A percentile compares a stretch with the other conserved stretches of the same genome.
These are phyloP conservation scores for Hypomyces rosellus DNA, from an alignment of 2,329 filamentous ascomycete species.

Conservation along the genomic window DNA sequence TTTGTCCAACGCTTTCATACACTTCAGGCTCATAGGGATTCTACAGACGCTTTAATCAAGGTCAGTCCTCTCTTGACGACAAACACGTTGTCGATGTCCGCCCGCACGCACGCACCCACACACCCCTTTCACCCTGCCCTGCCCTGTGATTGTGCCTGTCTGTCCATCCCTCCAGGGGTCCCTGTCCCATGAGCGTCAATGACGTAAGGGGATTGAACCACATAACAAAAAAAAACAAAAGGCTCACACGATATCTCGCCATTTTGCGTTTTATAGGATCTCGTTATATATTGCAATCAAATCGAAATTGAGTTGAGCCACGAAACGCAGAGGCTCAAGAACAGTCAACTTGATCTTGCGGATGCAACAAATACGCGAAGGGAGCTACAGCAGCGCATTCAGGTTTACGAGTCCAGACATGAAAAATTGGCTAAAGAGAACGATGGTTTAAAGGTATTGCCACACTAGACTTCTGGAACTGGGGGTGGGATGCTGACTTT, in stretches of 20 bases:
- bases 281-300: slow-evolving; percentile 30
- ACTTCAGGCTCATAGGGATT: slow-evolving; percentile 36
- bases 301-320: slow-evolving; percentile 37
- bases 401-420: slow-evolving; percentile 31
- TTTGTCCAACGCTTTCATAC: slow-evolving; percentile 43
- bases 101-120: not conserved
- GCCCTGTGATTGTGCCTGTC: no score
- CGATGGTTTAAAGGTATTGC: slow-evolving; percentile 40
- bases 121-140: no score
- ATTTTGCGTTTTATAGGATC: slow-evolving; percentile 19
- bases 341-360: slow-evolving; percentile 44
- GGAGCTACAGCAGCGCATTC: slow-evolving; percentile 44
- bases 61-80: slow-evolving; percentile 23
- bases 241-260: not conserved
- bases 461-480: no score
- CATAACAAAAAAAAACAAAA: no score
- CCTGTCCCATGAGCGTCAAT: not conserved
- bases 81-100: no score
- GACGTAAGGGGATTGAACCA: no score
- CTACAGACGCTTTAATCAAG: slow-evolving; percentile 41
- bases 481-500: not conserved
- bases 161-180: not conserved
- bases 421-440: slow-evolving; percentile 32
- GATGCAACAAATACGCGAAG: slow-evolving; percentile 42
- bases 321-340: slow-evolving; percentile 38